phyloP scores from a whole-genome alignment of 1,284 basidiomycete species.

The Pseudozyma flocculosa region DNA sequence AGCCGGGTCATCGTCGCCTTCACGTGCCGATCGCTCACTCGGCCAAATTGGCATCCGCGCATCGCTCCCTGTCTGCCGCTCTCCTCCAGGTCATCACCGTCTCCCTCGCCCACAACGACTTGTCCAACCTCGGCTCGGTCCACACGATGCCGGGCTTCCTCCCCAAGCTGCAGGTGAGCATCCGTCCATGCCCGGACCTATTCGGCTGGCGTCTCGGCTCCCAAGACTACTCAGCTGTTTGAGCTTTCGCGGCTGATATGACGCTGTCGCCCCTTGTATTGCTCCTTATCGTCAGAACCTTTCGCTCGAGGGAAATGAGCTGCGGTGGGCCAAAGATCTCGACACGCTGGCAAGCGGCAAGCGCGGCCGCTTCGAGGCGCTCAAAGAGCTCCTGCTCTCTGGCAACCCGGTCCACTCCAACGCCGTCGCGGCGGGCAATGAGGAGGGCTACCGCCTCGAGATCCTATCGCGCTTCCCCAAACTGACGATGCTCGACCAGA shows the following conservation, averaged over 20 bases:
- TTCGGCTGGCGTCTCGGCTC: no score
- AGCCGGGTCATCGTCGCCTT: no score
- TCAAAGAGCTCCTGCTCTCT: constrained; percentile 70
- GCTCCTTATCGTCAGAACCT: constrained; percentile 63
- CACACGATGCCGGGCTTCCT: constrained; percentile 57
- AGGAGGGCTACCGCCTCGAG: constrained; percentile 61
- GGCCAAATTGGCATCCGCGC: no score
- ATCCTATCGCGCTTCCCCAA: constrained; percentile 38
- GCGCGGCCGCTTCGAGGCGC: constrained; percentile 26
- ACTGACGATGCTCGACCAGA: constrained; percentile 63
- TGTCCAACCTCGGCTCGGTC: constrained; percentile 37
- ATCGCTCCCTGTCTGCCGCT: no score
- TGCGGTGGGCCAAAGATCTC: constrained; percentile 55
- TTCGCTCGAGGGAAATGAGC: constrained; percentile 66
- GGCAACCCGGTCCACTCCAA: constrained; percentile 76
- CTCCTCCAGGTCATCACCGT: constrained; percentile 30
- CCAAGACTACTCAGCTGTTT: no score
- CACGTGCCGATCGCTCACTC: no score
- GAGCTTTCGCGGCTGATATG: no score
- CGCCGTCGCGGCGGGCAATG: constrained; percentile 68
- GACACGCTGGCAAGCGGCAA: constrained; percentile 27
- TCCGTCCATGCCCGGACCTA: no score
- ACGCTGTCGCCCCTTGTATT: no score
- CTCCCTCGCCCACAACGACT: constrained; percentile 41
- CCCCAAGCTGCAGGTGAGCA: constrained; percentile 59